A percentile compares a stretch with the other conserved stretches of the same genome.
These are phyloP conservation scores for Chaetoscypha palmicola DNA, from an alignment of 2,329 filamentous ascomycete species.

Conservation along the genomic window DNA sequence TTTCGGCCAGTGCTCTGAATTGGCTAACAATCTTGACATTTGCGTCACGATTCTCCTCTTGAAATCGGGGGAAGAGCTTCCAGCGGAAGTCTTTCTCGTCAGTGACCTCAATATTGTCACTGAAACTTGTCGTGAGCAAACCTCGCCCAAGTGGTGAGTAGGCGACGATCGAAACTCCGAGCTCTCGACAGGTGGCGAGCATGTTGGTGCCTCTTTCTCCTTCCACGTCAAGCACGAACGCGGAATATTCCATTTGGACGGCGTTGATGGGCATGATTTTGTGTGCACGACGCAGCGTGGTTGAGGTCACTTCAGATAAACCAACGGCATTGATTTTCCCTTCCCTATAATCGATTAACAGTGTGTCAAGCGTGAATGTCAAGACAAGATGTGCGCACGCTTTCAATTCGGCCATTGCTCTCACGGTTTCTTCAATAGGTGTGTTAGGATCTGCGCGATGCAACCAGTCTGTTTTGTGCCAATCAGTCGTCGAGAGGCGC, in stretches of 20 bases:
- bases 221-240: slow-evolving; percentile 53
- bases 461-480: slow-evolving; percentile 25
- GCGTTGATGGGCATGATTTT: slow-evolving; percentile 43
- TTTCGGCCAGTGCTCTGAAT: slow-evolving; percentile 42
- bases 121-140: slow-evolving; percentile 33
- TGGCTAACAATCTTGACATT: slow-evolving; percentile 48
- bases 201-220: slow-evolving; percentile 37
- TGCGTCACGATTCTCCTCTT: slow-evolving; percentile 45
- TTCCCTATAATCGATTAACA: slow-evolving; percentile 34
- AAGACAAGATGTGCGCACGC: no score
- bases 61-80: slow-evolving; percentile 43
- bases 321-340: slow-evolving; percentile 53
- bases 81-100: slow-evolving; percentile 21
- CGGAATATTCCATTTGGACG: slow-evolving; percentile 47
- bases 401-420: slow-evolving; percentile 35
- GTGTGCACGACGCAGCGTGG: slow-evolving; percentile 43
- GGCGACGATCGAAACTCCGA: slow-evolving; percentile 49
- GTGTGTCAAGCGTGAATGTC: no score
- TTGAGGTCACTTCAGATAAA: slow-evolving; percentile 43
- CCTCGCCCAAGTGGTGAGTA: slow-evolving; percentile 52
- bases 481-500: not conserved
- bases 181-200: slow-evolving; percentile 46
- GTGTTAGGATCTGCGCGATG: slow-evolving; percentile 34
- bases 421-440: slow-evolving; percentile 38
- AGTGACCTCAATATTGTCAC: slow-evolving; percentile 22